These are phyloP conservation scores for Gracilariopsis chorda DNA, from an alignment of 23 red algal species.

Conservation along the genomic window DNA sequence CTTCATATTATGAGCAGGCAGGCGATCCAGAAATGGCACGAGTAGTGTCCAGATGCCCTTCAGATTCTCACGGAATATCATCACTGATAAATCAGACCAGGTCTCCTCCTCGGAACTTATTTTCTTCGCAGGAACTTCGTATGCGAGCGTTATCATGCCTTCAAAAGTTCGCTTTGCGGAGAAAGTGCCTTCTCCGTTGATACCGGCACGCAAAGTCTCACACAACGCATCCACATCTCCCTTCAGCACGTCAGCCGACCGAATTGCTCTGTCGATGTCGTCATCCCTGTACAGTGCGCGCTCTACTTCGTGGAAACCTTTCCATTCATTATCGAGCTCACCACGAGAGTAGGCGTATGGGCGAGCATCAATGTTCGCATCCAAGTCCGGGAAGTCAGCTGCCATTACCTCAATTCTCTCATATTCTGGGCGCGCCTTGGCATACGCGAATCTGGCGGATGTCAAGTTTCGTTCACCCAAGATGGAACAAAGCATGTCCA, in stretches of 20 bases:
- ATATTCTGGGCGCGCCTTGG: conserved; percentile 21
- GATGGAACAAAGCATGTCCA: background rate
- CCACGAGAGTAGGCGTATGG: conserved; percentile 41
- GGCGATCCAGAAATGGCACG: background rate
- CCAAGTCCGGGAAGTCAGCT: conserved; percentile 30
- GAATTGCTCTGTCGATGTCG: background rate
- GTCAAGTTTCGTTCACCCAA: conserved; percentile 16
- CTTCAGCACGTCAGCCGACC: conserved; percentile 1
- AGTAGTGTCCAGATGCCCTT: conserved; percentile 58
- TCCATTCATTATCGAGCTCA: conserved; percentile 41
- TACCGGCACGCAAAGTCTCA: background rate
- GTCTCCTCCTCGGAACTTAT: conserved; percentile 68
- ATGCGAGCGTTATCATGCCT: conserved; percentile 56
- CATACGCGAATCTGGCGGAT: background rate
- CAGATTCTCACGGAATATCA: conserved; percentile 64
- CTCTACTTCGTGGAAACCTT: conserved; percentile 57
- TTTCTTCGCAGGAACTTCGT: conserved; percentile 67
- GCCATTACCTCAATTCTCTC: conserved; percentile 66
- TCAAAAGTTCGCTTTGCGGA: background rate
- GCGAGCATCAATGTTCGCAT: conserved; percentile 50
- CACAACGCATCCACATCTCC: conserved; percentile 41
- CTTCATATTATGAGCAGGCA: background rate
- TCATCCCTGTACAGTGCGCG: conserved; percentile 44
- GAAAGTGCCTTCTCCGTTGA: background rate
- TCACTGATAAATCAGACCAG: conserved; percentile 41